A percentile compares a stretch with the other conserved stretches of the same genome.
Conservation (phyloP, 192 early-diverging fungal genomes). For the Anaeromyces robustus region DNA sequence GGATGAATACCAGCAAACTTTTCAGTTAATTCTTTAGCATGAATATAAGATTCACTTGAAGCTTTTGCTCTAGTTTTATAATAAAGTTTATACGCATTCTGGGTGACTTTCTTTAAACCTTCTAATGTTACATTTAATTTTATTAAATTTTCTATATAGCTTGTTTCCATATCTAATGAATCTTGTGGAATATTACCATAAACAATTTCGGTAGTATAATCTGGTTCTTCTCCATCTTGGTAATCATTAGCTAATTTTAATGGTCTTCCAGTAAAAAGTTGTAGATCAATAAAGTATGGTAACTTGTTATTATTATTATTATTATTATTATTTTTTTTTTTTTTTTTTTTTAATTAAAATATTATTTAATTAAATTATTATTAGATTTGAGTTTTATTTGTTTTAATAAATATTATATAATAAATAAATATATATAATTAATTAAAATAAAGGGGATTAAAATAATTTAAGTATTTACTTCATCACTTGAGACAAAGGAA, state of each 20-base stretch:
- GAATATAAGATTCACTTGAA: constrained; percentile 66
- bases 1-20: constrained; percentile 59
- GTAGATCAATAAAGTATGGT: constrained; percentile 82
- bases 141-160: constrained; percentile 51
- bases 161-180: constrained; percentile 50
- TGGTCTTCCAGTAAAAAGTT: constrained; percentile 74
- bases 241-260: constrained; percentile 30
- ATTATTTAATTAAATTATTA: not conserved
- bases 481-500: constrained; percentile 71
- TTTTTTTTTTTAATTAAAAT: not conserved
- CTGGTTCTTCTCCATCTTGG: constrained; percentile 14
- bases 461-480: constrained; percentile 22
- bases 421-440: too few relatives aligned
- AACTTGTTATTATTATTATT: constrained; percentile 15
- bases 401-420: too few relatives aligned
- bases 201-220: constrained; percentile 66
- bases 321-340: not conserved
- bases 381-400: too few relatives aligned
- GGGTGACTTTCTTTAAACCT: constrained; percentile 42
- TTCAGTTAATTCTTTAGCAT: constrained; percentile 69
- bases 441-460: too few relatives aligned
- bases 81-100: constrained; percentile 80
- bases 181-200: constrained; percentile 59
- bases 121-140: constrained; percentile 43
- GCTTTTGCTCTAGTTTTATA: constrained; percentile 65